A percentile compares a stretch with the other conserved stretches of the same genome.
Evolutionary conservation across 208 protist genomes (phyloP).

Genomic region (Naegleria lovaniensis): DNA sequence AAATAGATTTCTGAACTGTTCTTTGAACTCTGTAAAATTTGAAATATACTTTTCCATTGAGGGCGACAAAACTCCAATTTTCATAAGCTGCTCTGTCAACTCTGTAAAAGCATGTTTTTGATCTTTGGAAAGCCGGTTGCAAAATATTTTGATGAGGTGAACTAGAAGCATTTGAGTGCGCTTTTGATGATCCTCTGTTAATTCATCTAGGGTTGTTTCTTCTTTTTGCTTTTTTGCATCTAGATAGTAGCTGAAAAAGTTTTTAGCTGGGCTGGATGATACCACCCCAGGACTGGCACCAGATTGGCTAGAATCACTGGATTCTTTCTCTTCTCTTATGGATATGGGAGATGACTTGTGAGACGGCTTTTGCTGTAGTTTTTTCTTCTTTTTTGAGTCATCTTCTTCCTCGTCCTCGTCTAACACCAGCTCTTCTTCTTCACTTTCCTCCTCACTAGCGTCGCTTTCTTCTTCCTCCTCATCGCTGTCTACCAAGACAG

Average conservation of each 20-base stretch:
- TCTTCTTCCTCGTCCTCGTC: not conserved
- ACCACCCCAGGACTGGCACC: not conserved
- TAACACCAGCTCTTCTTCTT: not conserved
- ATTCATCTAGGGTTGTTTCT: not conserved
- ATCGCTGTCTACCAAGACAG: not conserved
- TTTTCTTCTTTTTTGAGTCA: not conserved
- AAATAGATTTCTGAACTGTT: not conserved
- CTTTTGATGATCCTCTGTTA: not conserved
- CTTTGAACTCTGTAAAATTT: not conserved
- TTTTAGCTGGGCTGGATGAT: not conserved
- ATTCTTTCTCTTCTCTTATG: not conserved
- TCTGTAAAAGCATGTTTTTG: slow-evolving; percentile 6
- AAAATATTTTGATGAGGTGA: not conserved
- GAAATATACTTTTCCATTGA: not conserved
- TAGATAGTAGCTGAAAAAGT: not conserved
- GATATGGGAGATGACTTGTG: not conserved
- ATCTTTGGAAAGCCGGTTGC: not conserved
- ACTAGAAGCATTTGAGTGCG: not conserved
- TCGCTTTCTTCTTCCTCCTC: not conserved
- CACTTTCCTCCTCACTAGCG: not conserved
- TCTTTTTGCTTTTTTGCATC: not conserved
- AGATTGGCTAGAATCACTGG: not conserved
- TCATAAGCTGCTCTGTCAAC: not conserved
- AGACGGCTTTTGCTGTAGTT: not conserved
- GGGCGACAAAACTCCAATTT: not conserved